Evolutionary conservation across 169 alveolate species (phyloP).

Genomic region (Eimeria mitis): DNA sequence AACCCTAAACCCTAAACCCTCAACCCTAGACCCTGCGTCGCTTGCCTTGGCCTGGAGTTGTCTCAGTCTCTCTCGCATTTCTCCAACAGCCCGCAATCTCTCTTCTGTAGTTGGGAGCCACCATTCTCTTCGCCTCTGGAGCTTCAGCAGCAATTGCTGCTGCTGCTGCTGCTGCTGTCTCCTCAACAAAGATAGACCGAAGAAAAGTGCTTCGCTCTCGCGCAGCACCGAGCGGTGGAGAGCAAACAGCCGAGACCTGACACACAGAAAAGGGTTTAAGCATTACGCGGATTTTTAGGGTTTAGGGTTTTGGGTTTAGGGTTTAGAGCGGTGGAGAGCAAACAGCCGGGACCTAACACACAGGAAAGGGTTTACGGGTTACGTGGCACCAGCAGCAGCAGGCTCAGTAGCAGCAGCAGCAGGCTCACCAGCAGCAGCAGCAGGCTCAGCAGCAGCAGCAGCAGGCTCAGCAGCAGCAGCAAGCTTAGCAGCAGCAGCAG

Average conservation of each 20-base stretch:
- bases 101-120: conserved; percentile 46
- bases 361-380: background rate
- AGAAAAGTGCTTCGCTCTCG: background rate
- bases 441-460: background rate
- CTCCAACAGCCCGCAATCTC: conserved; percentile 14
- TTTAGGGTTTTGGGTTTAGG: background rate
- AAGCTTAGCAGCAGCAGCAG: background rate
- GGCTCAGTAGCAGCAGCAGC: background rate
- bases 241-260: conserved; percentile 36
- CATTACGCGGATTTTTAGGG: background rate
- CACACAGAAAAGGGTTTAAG: background rate
- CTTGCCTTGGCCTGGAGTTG: conserved; percentile 62
- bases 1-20: conserved; percentile 10
- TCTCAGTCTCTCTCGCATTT: background rate
- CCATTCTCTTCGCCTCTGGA: conserved; percentile 10
- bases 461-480: background rate
- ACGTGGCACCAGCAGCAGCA: background rate
- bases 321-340: background rate
- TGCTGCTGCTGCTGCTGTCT: background rate
- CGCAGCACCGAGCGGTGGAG: conserved; percentile 38
- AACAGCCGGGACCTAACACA: background rate
- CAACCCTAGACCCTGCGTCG: conserved; percentile 8
- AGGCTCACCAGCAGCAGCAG: background rate
- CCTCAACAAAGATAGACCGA: conserved; percentile 3
- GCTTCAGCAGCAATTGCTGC: background rate